phyloP scores from a whole-genome alignment of 2,329 filamentous ascomycete genomes.

The Epichloe sibirici region DNA sequence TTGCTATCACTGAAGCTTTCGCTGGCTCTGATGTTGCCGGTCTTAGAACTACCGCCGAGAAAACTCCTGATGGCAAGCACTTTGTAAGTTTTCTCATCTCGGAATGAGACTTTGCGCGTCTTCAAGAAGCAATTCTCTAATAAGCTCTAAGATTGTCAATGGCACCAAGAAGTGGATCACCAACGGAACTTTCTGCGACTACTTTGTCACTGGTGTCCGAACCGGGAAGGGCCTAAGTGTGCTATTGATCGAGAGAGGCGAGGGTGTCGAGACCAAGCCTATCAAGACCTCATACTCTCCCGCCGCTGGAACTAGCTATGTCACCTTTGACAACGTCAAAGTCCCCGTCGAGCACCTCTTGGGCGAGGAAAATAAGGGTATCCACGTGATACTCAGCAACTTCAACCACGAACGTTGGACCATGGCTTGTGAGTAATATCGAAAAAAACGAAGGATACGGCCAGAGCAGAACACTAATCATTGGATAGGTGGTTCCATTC shows the following conservation, averaged over 20 bases:
- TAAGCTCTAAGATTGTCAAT: constrained; percentile 39
- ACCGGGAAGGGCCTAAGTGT: constrained; percentile 72
- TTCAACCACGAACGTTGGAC: constrained; percentile 82
- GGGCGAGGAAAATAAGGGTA: constrained; percentile 75
- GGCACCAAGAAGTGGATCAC: constrained; percentile 82
- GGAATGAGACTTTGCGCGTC: not conserved
- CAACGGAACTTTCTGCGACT: constrained; percentile 68
- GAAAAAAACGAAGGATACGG: not conserved
- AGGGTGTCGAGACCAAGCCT: constrained; percentile 62
- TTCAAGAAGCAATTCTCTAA: not conserved
- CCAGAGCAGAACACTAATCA: constrained; percentile 6
- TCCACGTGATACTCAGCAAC: constrained; percentile 72
- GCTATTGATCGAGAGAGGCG: constrained; percentile 59
- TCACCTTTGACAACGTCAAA: constrained; percentile 79
- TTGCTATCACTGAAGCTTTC: constrained; percentile 83
- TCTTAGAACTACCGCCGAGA: constrained; percentile 64
- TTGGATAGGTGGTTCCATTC: constrained; percentile 40
- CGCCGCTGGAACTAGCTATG: constrained; percentile 63
- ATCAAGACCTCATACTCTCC: constrained; percentile 78
- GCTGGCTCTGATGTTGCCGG: constrained; percentile 70
- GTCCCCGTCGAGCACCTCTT: constrained; percentile 69
- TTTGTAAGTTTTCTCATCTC: constrained; percentile 39
- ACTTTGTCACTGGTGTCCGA: constrained; percentile 70
- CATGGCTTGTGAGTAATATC: constrained; percentile 46
- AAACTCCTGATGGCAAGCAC: constrained; percentile 62